phyloP scores from a whole-genome alignment of 768 basidiomycete species.

The Tulasnella sp. region DNA sequence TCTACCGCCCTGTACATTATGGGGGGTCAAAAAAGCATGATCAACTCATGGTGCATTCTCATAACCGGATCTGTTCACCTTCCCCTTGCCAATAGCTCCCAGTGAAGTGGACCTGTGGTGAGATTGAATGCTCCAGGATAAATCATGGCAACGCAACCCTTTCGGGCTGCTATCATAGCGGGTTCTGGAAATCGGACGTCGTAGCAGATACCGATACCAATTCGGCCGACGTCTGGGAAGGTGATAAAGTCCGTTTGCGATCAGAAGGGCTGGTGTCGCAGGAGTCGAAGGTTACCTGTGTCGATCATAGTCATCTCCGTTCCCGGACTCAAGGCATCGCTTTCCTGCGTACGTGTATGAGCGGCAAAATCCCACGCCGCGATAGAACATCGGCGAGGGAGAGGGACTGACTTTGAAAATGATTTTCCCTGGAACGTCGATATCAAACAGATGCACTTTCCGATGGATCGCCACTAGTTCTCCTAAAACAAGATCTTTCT shows the following conservation, averaged over 20 bases:
- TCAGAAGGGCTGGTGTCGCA: not conserved
- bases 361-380: slow-evolving; percentile 11
- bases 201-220: slow-evolving; percentile 94
- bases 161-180: slow-evolving; percentile 78
- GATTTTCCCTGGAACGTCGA: slow-evolving; percentile 89
- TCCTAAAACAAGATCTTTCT: slow-evolving; percentile 34
- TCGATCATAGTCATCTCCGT: slow-evolving; percentile 66
- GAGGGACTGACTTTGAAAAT: slow-evolving; percentile 57
- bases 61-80: slow-evolving; percentile 38
- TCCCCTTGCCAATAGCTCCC: slow-evolving; percentile 82
- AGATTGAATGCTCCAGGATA: slow-evolving; percentile 94
- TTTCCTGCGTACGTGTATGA: slow-evolving; percentile 46
- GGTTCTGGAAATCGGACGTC: slow-evolving; percentile 93
- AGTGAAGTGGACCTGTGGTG: slow-evolving; percentile 92
- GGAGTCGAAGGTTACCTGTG: slow-evolving; percentile 43
- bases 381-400: not conserved
- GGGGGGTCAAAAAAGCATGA: not conserved
- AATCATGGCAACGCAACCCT: slow-evolving; percentile 81
- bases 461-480: slow-evolving; percentile 79
- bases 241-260: not conserved
- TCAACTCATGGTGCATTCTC: not conserved
- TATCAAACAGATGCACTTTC: slow-evolving; percentile 95
- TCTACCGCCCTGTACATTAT: slow-evolving; percentile 62
- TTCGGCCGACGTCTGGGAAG: slow-evolving; percentile 80
- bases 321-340: slow-evolving; percentile 76